These are phyloP conservation scores for Neonectria neomacrospora DNA, from an alignment of 2,329 filamentous ascomycete genomes.

Conservation along the genomic window DNA sequence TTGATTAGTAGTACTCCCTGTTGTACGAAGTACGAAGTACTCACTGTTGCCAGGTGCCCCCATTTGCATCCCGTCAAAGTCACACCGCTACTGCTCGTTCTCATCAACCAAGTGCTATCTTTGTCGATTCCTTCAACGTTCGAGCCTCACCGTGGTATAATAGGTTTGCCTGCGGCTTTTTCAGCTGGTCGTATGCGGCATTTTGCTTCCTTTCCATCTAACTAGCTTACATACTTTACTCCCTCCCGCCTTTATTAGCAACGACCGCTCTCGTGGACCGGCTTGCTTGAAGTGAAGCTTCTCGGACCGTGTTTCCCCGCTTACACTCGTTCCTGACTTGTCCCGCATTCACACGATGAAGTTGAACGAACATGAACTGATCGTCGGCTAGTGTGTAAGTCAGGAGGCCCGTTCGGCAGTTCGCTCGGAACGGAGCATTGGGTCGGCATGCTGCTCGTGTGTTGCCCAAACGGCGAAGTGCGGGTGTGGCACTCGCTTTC, in stretches of 20 bases:
- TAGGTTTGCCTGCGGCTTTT: not conserved
- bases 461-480: not conserved
- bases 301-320: conserved; percentile 17
- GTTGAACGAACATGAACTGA: conserved; percentile 8
- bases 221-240: not conserved
- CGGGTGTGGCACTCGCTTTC: not conserved
- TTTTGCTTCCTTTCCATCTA: not conserved
- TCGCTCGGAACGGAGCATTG: conserved; percentile 4
- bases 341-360: conserved; percentile 18
- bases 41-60: conserved; percentile 4
- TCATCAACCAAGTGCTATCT: not conserved
- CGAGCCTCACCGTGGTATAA: not conserved
- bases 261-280: not conserved
- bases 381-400: conserved; percentile 2
- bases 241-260: not conserved
- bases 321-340: conserved; percentile 13
- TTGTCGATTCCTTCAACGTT: not conserved
- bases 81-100: conserved; percentile 20
- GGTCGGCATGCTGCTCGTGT: conserved; percentile 9
- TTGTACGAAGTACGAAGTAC: not conserved
- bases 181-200: not conserved
- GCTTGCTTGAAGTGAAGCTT: not conserved
- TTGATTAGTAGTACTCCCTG: not conserved
- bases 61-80: not conserved
- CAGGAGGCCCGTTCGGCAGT: conserved; percentile 6